Base-by-base conservation (phyloP, 169 alveolate genomes). In the Plasmodium vivax region DNA sequence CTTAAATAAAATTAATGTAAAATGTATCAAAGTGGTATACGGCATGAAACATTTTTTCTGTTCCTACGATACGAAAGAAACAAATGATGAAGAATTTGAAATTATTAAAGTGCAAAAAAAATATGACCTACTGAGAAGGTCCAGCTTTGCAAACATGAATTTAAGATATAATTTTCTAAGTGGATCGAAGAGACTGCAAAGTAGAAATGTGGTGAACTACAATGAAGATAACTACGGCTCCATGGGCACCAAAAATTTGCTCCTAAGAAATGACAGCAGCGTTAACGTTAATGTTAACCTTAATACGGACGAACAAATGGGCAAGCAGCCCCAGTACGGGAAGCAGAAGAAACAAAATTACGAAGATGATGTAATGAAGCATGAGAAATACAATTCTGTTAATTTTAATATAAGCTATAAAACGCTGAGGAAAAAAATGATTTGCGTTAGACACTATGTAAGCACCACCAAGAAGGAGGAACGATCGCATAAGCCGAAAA, bases 1-100 rank as follows among this genome's bases (percentile, higher is more conserved):
- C 68, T 47, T 79, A 27, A 90, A 43, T 23, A 90, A 90, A 80
- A 47, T 90, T 80, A 58, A 68, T 81, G 68, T 90, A 68, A 90
- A 90, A 71, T 90, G 91, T 71, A 43, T 90, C 82, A 58, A 71
- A 34, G 91, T 90, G 14, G 91, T 47, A 43, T 41, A 90, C 74
- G 91, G 94, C n/a, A 79, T 82, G 30, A 82, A 80, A 58, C 91
- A 90, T 90, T 90, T 81, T 80, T 90, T 90, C 73, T 90, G 94
- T 81, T 90, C 92, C 8, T 90, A 90, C 74, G 94, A 90, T 68
- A 71, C 91, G 6, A 38, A 43, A 80, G 91, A 54, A 90, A 87
- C 32, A 75, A 74, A 75, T 75, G 85, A 87, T 75, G 81, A 47
- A 47, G 62, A 87, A 32, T 87, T 87, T 87, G 93, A 87, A 75